Evolutionary conservation across 2,329 filamentous ascomycete genomes (phyloP).

Genomic region (Thielaviopsis musarum): DNA sequence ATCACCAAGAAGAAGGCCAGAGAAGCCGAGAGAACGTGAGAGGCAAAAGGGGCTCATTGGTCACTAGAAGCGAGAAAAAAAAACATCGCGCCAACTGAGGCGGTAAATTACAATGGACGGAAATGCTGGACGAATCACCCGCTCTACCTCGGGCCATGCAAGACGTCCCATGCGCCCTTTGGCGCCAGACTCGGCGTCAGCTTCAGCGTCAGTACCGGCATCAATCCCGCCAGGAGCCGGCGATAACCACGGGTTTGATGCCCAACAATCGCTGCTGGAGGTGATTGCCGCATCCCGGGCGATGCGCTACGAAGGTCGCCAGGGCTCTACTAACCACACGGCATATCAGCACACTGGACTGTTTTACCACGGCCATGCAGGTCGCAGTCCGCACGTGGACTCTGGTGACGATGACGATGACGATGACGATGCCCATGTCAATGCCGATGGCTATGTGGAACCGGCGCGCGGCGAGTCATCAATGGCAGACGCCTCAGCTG

Average conservation of each 20-base stretch:
- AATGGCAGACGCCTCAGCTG: background rate
- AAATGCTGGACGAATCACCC: background rate
- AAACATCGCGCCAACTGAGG: background rate
- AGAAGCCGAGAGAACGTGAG: background rate
- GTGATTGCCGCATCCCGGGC: background rate
- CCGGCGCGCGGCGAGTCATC: too few species aligned
- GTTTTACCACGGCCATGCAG: background rate
- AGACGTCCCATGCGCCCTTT: background rate
- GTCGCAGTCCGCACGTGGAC: background rate
- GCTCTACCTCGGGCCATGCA: background rate
- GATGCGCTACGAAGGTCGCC: background rate
- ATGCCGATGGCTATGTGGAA: background rate
- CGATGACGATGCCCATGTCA: background rate
- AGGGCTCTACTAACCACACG: background rate
- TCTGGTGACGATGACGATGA: background rate
- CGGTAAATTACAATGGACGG: background rate
- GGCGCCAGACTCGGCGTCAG: background rate
- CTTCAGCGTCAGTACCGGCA: background rate
- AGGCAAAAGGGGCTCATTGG: background rate
- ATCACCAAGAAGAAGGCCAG: background rate
- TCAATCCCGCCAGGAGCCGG: background rate
- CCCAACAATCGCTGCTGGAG: background rate
- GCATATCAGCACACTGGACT: background rate
- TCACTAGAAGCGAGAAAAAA: background rate
- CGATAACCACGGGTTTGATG: background rate